Evolutionary conservation across 768 basidiomycete species (phyloP).

Genomic region (Trametes meyenii): DNA sequence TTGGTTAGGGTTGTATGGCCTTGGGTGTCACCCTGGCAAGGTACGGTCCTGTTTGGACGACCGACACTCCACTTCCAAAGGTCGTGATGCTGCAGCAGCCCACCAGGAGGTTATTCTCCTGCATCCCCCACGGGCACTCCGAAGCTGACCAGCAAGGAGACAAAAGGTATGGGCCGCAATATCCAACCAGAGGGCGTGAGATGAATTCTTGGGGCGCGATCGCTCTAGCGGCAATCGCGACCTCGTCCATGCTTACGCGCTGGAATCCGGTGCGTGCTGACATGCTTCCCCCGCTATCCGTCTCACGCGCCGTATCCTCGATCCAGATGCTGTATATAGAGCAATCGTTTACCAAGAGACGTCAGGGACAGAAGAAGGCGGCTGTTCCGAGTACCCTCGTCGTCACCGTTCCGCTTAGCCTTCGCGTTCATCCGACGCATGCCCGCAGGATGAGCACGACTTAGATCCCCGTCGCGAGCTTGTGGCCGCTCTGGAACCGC

Average conservation of each 20-base stretch:
- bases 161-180: no score
- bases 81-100: no score
- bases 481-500: no score
- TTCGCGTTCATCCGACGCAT: not conserved
- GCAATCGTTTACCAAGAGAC: not conserved
- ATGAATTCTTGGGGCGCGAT: slow-evolving; percentile 1
- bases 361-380: not conserved
- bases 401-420: not conserved
- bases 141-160: no score
- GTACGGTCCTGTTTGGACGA: no score
- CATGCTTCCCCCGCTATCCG: not conserved
- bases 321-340: not conserved
- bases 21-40: no score
- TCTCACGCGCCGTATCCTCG: not conserved
- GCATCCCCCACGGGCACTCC: no score
- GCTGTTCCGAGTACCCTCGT: not conserved
- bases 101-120: no score
- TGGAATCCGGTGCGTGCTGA: not conserved
- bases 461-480: not conserved
- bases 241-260: not conserved
- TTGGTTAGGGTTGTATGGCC: no score
- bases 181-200: slow-evolving; percentile 1
- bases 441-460: not conserved
- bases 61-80: no score
- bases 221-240: slow-evolving; percentile 14